Evolutionary conservation across 176 grass and related monocot genomes (phyloP).

Genomic region (Raddia distichophylla): DNA sequence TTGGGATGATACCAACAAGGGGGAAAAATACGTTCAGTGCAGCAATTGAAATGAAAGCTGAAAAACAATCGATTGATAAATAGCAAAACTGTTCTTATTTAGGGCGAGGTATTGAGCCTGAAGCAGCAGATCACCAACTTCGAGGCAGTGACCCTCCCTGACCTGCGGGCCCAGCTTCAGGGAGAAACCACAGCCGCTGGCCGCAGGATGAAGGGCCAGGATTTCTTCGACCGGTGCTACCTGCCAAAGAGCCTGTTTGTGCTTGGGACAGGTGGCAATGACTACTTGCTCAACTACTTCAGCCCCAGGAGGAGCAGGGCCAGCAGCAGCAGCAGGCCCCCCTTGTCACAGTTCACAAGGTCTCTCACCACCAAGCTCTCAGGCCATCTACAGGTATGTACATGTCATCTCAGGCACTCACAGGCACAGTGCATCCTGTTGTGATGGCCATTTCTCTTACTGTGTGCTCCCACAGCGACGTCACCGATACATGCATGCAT

Average conservation of each 20-base stretch:
- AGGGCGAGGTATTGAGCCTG: slow-evolving; percentile 60
- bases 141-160: slow-evolving; percentile 50
- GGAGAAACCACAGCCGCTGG: not conserved
- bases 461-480: not conserved
- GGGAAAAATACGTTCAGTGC: too few relatives aligned
- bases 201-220: not conserved
- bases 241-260: slow-evolving; percentile 62
- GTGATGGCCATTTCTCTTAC: not conserved
- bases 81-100: not conserved
- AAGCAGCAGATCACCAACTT: slow-evolving; percentile 61
- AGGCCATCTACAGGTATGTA: slow-evolving; percentile 50
- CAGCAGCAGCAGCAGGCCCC: not conserved
- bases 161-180: slow-evolving; percentile 44
- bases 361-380: slow-evolving; percentile 48
- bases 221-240: slow-evolving; percentile 33
- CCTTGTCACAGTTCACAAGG: slow-evolving; percentile 46
- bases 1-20: too few relatives aligned
- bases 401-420: not conserved
- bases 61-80: too few relatives aligned
- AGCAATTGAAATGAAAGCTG: too few relatives aligned
- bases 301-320: not conserved
- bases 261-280: slow-evolving; percentile 63
- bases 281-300: slow-evolving; percentile 73
- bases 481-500: not conserved
- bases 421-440: not conserved